Evolutionary conservation across 2,329 filamentous ascomycete genomes (phyloP), one percentile per base, ranked within the genome.

Genomic region (Pleochaeta shiraiana): DNA sequence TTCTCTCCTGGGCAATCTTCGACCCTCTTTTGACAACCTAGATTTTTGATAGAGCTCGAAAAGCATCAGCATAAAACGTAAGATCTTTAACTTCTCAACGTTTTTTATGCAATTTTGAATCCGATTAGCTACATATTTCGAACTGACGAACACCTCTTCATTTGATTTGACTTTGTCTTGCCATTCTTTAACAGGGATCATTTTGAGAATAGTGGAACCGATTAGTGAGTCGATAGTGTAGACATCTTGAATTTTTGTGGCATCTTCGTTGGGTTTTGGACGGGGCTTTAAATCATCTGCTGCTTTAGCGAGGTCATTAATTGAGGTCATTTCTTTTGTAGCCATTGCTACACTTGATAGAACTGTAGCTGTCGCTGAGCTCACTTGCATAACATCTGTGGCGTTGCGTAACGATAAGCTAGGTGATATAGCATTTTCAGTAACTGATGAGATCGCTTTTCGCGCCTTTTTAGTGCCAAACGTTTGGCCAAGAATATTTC

Each of bases 391-490:
- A 64, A 72, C 73, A 53, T 71, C 72, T 39, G 67, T 74, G 72
- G 26, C 73, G 66, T 64, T 72, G 75, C 70, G 73, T 72, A 50
- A 77, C 74, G 50, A 75, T 50, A 67, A 69, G 39, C 67, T 66
- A 31, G 72, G 71, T 9, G 69, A 68, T 39, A 92, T 89, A 21
- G 86, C 86, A 71, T 91, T 90, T 70, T 87, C 79, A 1, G 83
- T 83, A 67, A 81, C 79, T 65, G 84, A 81, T 31, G 80, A 78
- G 69, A 93, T 83, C 0, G 83, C 86, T 76, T 91, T 92, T 78
- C 85, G 87, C 26, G 88, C 86, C 75, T 91, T 92, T 77, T 88
- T 90, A 30, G 88, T 92, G 73, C 89, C 89, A 71, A 95, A 95
- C 34, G 86, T 83, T 70, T 87, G 80, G 47, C 87, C 87, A 14